Evolutionary conservation across 2,329 filamentous ascomycete species (phyloP).

Genomic region (Apiospora koreana): DNA sequence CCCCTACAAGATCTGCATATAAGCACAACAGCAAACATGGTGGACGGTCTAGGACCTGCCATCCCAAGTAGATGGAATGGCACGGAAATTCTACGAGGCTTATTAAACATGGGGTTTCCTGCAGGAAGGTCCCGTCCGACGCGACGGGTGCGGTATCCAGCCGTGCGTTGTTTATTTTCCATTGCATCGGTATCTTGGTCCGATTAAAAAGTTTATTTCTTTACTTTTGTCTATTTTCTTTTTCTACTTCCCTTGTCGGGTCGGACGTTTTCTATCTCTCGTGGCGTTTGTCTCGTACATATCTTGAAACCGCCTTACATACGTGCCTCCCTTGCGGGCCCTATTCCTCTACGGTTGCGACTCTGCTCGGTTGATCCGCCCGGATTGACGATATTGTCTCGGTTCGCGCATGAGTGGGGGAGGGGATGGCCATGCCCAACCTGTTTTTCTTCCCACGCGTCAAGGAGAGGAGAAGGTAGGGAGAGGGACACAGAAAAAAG

Average conservation of each 20-base stretch:
- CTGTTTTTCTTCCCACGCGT: background rate
- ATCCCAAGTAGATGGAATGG: background rate
- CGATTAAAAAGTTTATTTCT: background rate
- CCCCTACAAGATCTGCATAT: background rate
- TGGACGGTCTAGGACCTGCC: background rate
- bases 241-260: background rate
- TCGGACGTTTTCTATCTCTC: slow-evolving; percentile 1
- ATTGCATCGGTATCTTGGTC: background rate
- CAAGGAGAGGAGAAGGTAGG: background rate
- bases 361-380: background rate
- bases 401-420: background rate
- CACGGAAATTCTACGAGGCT: background rate
- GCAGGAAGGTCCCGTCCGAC: background rate
- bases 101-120: background rate
- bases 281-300: background rate
- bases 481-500: background rate
- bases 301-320: background rate
- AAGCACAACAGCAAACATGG: background rate
- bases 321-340: background rate
- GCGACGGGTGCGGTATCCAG: background rate
- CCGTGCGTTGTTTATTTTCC: background rate
- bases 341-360: background rate
- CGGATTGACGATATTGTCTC: slow-evolving; percentile 1
- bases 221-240: background rate
- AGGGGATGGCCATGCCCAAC: background rate